These are phyloP conservation scores for Luffa acutangula DNA, from an alignment of 306 rosid genomes.

Conservation along the genomic window DNA sequence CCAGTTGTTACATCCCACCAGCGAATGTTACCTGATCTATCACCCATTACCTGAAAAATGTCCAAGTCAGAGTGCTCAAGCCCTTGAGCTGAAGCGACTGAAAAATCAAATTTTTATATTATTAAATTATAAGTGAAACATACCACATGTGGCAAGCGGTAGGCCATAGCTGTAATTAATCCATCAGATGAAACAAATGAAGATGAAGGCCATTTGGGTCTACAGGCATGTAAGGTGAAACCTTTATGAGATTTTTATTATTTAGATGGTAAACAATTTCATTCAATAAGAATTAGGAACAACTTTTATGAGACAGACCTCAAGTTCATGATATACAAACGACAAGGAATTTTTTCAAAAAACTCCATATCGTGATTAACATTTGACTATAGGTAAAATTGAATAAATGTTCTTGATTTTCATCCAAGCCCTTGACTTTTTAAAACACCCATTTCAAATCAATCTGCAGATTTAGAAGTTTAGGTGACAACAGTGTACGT, in stretches of 20 bases:
- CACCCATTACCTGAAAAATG: conserved; percentile 92
- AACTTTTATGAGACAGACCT: not conserved
- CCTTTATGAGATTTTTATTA: conserved; percentile 18
- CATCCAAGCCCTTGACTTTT: not conserved
- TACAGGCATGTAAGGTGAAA: conserved; percentile 25
- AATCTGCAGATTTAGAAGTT: not conserved
- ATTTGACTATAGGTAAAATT: not conserved
- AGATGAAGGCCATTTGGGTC: conserved; percentile 98
- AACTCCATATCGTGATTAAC: not conserved
- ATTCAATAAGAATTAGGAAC: not conserved
- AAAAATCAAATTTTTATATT: not conserved
- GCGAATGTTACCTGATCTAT: conserved; percentile 77
- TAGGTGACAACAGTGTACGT: not conserved
- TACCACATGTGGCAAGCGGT: conserved; percentile 98
- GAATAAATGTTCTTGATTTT: not conserved
- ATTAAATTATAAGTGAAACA: conserved; percentile 3
- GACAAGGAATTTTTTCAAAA: not conserved
- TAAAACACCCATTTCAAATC: not conserved
- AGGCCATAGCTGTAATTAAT: conserved; percentile 94
- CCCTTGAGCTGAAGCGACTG: not conserved
- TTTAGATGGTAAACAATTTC: not conserved
- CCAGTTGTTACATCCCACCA: conserved; percentile 99
- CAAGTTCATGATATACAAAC: not conserved
- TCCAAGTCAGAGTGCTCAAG: conserved; percentile 6
- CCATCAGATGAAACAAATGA: conserved; percentile 85